These are phyloP conservation scores for Yarrowia bubula DNA, from an alignment of 805 yeast genomes.

Conservation along the genomic window DNA sequence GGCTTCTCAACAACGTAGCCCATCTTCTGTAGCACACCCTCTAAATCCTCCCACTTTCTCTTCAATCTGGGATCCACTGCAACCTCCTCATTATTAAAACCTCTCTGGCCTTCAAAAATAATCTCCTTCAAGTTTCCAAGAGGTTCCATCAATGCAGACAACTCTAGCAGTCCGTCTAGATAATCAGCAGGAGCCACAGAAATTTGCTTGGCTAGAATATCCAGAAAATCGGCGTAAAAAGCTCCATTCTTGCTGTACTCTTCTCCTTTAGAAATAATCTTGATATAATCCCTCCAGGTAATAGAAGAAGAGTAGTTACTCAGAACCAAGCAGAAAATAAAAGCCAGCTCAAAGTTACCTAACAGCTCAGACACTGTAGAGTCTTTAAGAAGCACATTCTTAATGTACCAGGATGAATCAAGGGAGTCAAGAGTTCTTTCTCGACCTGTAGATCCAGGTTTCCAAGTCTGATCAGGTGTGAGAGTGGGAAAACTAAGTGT, in stretches of 20 bases:
- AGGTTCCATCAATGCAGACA: slow-evolving; percentile 32
- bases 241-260: slow-evolving; percentile 36
- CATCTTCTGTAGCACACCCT: neutral
- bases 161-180: slow-evolving; percentile 40
- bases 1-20: slow-evolving; percentile 1
- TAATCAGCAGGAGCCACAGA: slow-evolving; percentile 47
- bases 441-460: slow-evolving; percentile 41
- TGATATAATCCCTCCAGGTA: slow-evolving; percentile 60
- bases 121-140: slow-evolving; percentile 29
- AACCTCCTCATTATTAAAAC: neutral
- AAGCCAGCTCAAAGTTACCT: slow-evolving; percentile 57
- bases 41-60: neutral
- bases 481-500: slow-evolving; percentile 38
- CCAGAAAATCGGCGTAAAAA: slow-evolving; percentile 41
- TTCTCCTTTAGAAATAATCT: slow-evolving; percentile 44
- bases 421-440: slow-evolving; percentile 51
- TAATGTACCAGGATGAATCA: slow-evolving; percentile 63
- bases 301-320: slow-evolving; percentile 63
- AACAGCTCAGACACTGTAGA: slow-evolving; percentile 40
- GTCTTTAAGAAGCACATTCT: slow-evolving; percentile 38
- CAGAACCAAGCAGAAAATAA: slow-evolving; percentile 48
- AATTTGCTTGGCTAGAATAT: slow-evolving; percentile 42
- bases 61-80: neutral
- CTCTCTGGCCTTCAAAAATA: slow-evolving; percentile 19
- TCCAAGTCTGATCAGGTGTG: slow-evolving; percentile 37